Conservation (phyloP, 2,329 filamentous ascomycete genomes). For the Diplodia mutila region DNA sequence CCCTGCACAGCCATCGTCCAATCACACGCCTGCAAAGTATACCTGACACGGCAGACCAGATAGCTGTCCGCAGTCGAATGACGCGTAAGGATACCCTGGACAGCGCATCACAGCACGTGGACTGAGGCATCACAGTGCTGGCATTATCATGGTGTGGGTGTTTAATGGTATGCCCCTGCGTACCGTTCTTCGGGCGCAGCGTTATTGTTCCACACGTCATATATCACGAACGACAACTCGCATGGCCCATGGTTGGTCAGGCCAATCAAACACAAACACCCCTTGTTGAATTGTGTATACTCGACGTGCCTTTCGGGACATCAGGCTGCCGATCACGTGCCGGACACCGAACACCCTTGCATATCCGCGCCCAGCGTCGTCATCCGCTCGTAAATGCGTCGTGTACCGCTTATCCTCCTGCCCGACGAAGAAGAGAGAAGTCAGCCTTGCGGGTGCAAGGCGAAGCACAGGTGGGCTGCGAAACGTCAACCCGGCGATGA, state of each 20-base stretch:
- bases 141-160: too few species aligned
- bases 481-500: not conserved
- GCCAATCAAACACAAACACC: too few species aligned
- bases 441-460: not conserved
- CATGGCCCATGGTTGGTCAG: too few species aligned
- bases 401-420: not conserved
- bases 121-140: not conserved
- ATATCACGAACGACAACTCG: too few species aligned
- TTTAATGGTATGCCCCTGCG: too few species aligned
- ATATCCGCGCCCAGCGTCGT: not conserved
- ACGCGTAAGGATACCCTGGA: not conserved
- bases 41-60: not conserved
- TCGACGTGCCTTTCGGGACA: not conserved
- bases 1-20: conserved; percentile 13
- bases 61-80: not conserved
- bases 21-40: not conserved
- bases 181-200: too few species aligned
- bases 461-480: not conserved
- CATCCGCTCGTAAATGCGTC: not conserved
- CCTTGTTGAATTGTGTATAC: too few species aligned
- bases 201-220: too few species aligned
- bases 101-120: too few species aligned
- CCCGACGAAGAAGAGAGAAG: not conserved
- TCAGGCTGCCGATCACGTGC: not conserved
- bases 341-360: not conserved